Base-by-base conservation (phyloP, 208 protist species). In the Novymonas esmeraldas region DNA sequence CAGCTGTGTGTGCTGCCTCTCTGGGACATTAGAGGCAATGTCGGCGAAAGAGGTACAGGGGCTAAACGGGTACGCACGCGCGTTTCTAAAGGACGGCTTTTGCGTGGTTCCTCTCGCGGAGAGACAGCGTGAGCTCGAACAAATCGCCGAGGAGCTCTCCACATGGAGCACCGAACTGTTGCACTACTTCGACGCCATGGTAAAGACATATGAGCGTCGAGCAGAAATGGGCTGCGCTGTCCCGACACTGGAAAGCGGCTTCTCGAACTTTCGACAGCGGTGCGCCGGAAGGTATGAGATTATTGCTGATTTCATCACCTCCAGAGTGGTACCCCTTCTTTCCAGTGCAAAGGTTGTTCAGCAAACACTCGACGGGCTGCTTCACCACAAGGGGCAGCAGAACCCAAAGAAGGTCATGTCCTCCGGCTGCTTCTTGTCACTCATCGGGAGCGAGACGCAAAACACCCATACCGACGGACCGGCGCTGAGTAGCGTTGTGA, bases 251-350 rank as follows among this genome's bases (percentile, higher is more conserved):
- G 77, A 88, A 28, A 65, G 56, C 59, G 86, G 82, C 0, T 92
- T 82, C 36, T 73, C 82, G 0, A 92, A 92, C 55, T 92, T 92
- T 50, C 78, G 86, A 22, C 52, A 81, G n/a, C 70, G 82, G 2
- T 75, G 83, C n/a, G 58, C 69, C 13, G 86, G 86, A 1, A 76
- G 86, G 11, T 89, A 79, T 68, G 82, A 92, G 63, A 77, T 89
- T 24, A 84, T 92, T 54, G 76, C 73, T 36, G 42, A 70, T 22
- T 68, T 74, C 20, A 84, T 91, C 36, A 69, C 61, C n/a, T 56
- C 78, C 16, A 75, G 78, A 22, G 75, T 88, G 22, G 36, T 82
- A 22, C 58, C 71, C 34, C 55, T 92, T 13, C 42, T 89, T 4
- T 54, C 64, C 13, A 74, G 79, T 1, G 82, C 74, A 49, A 31